These are phyloP conservation scores for Rhodamnia argentea DNA, from an alignment of 345 rosid species.

Conservation along the genomic window DNA sequence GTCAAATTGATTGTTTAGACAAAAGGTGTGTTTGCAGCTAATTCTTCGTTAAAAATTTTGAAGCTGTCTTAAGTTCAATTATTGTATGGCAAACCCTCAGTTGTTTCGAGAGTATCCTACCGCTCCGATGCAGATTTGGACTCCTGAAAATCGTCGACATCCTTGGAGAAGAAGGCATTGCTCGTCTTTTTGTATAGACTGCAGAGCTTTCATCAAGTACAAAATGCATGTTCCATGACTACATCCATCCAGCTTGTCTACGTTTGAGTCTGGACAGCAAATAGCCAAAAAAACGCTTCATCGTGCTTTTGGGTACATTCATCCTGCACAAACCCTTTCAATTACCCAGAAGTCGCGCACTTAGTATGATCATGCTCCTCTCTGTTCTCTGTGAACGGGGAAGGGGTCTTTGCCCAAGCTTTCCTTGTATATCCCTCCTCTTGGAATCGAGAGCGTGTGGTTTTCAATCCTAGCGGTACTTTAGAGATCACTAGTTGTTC, in stretches of 20 bases:
- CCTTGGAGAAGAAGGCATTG: not conserved
- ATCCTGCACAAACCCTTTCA: too few species aligned
- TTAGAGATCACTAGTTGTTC: not conserved
- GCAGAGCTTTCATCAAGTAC: not conserved
- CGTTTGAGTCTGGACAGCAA: too few species aligned
- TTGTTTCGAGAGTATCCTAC: not conserved
- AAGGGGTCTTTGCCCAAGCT: slow-evolving; percentile 10
- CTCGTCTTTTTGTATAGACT: not conserved
- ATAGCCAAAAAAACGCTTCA: too few species aligned
- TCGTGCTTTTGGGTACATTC: too few species aligned
- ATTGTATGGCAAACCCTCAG: not conserved
- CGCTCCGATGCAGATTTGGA: not conserved
- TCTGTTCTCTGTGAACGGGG: slow-evolving; percentile 13
- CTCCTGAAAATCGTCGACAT: not conserved
- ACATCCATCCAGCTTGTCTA: not conserved
- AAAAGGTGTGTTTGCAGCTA: not conserved
- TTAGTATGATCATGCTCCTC: slow-evolving; percentile 1
- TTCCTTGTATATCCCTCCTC: slow-evolving; percentile 9
- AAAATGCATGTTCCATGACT: not conserved
- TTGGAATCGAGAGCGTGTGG: slow-evolving; percentile 15
- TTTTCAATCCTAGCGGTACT: not conserved
- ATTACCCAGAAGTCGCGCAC: too few species aligned
- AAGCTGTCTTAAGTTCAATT: not conserved
- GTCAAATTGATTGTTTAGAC: not conserved
- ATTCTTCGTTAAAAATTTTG: not conserved